phyloP scores from a whole-genome alignment of 768 basidiomycete species.

The Nidularia sp. region DNA sequence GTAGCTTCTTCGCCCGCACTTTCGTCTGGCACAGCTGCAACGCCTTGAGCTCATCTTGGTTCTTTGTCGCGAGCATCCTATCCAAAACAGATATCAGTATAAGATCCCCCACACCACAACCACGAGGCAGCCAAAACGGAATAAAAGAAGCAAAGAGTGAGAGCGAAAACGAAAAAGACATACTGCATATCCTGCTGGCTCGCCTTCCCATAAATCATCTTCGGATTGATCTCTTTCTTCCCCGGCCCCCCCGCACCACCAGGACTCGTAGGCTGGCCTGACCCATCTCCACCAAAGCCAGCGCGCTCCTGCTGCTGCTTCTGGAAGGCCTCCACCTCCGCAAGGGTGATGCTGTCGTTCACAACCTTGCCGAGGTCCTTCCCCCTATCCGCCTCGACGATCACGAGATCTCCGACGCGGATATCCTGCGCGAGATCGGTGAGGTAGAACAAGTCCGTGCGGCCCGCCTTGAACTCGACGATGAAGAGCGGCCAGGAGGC shows the following conservation, averaged over 20 bases:
- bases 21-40: constrained; percentile 88
- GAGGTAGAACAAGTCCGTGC: constrained; percentile 92
- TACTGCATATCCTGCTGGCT: constrained; percentile 75
- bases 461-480: constrained; percentile 95
- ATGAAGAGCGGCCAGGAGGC: constrained; percentile 89
- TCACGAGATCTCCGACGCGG: constrained; percentile 85
- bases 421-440: constrained; percentile 62
- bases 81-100: no score
- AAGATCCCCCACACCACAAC: no score
- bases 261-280: constrained; percentile 17
- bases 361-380: constrained; percentile 90
- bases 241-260: constrained; percentile 16
- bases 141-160: no score
- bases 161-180: constrained; percentile 11
- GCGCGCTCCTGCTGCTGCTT: constrained; percentile 65
- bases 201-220: constrained; percentile 93
- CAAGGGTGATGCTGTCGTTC: constrained; percentile 85
- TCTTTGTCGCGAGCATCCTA: constrained; percentile 65
- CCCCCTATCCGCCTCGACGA: constrained; percentile 95
- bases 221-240: constrained; percentile 94
- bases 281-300: constrained; percentile 21
- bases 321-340: constrained; percentile 90
- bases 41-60: constrained; percentile 89
- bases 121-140: no score
- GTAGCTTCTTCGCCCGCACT: constrained; percentile 89